Conservation (phyloP, 1,284 basidiomycete genomes). For the Phaffia rhodozyma region DNA sequence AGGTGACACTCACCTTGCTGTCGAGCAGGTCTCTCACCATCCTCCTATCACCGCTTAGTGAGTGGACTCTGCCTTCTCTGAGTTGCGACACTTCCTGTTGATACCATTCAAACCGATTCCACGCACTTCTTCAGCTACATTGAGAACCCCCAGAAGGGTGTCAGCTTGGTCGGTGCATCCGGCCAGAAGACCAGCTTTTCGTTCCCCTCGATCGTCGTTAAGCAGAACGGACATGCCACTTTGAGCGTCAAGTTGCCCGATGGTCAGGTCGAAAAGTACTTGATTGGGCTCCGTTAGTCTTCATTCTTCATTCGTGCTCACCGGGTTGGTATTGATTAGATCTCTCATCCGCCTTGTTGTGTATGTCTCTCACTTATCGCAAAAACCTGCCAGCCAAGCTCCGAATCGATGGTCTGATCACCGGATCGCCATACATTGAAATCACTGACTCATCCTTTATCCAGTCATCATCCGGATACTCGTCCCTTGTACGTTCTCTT, state of each 20-base stretch:
- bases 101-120: not conserved
- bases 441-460: slow-evolving; percentile 75
- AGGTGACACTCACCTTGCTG: slow-evolving; percentile 70
- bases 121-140: slow-evolving; percentile 44
- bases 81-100: not conserved
- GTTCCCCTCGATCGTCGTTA: slow-evolving; percentile 65
- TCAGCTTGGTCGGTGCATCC: slow-evolving; percentile 75
- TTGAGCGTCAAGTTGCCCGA: slow-evolving; percentile 55
- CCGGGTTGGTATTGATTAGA: too few species aligned
- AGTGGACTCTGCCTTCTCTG: not conserved
- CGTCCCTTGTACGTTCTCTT: slow-evolving; percentile 43
- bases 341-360: slow-evolving; percentile 15
- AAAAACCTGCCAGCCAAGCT: slow-evolving; percentile 44
- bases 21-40: slow-evolving; percentile 97
- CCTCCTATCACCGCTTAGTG: slow-evolving; percentile 57
- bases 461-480: slow-evolving; percentile 60
- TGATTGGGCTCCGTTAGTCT: slow-evolving; percentile 67
- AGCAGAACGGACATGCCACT: slow-evolving; percentile 88
- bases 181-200: slow-evolving; percentile 82
- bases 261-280: slow-evolving; percentile 56
- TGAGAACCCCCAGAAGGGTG: slow-evolving; percentile 65
- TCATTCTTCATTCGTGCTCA: not conserved
- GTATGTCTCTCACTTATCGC: slow-evolving; percentile 17
- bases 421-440: slow-evolving; percentile 54
- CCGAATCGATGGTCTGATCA: slow-evolving; percentile 44